Evolutionary conservation across 176 grass and related monocot genomes (phyloP), one percentile per base, ranked within the genome.

Genomic region (Thalia dealbata): DNA sequence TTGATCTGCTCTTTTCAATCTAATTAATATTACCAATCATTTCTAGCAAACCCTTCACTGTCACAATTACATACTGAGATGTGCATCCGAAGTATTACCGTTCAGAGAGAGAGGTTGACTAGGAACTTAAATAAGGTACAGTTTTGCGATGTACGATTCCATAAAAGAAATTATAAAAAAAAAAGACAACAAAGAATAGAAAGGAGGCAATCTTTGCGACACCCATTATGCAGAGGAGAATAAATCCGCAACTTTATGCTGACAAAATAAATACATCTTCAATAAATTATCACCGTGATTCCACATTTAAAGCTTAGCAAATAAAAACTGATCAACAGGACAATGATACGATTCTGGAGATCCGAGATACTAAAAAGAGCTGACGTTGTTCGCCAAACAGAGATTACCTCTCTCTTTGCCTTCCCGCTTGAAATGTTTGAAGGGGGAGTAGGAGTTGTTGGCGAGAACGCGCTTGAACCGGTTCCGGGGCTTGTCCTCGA

Each of bases 391-490:
- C 16, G 54, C 32, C 32, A 75, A 67, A 23, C 70, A 25, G 24
- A 58, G 14, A 46, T 32, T 82, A 52, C 75, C 73, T 42, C 69
- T 70, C 14, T 79, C 84, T 75, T 11, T 65, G 35, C 43, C 67
- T 56, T 80, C 78, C 55, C 60, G 78, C 26, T 79, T 91, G 63
- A 92, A 84, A 82, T 92, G 92, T 78, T 88, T 92, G 85, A 96
- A 90, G 3, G 64, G 70, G 14, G 84, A 84, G 69, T 90, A 96
- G 45, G 92, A 89, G 73, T 96, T 96, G 14, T 92, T 84, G 24
- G 87, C 89, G 42, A 92, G 74, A 42, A 90, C 82, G 76, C 82
- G 80, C 82, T 83, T 92, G 82, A 92, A 96, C 72, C 79, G 83
- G n/a, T 41, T 80, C 84, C 92, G 89, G 43, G 87, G 92, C 69